phyloP scores from a whole-genome alignment of 2,329 filamentous ascomycete genomes.

The Botrytis fabae region DNA sequence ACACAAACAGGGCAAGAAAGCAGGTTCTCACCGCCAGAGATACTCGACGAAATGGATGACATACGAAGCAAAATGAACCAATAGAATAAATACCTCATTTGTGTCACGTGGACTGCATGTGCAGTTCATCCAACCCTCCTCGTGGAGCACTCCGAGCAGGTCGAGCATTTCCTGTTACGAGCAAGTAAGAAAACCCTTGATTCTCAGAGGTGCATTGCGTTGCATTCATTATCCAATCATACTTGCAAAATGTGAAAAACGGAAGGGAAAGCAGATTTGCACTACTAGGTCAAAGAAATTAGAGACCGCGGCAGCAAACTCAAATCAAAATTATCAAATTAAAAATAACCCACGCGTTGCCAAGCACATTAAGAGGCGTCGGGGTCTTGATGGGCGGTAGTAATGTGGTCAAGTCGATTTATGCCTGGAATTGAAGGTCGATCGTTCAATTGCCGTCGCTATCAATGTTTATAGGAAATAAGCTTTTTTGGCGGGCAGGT shows the following conservation, averaged over 20 bases:
- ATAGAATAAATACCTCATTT: conserved; percentile 25
- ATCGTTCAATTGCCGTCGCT: background rate
- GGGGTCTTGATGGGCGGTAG: background rate
- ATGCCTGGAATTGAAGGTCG: background rate
- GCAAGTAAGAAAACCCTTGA: background rate
- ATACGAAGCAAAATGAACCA: background rate
- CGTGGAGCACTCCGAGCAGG: too few species aligned
- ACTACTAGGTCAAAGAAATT: background rate
- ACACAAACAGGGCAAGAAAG: background rate
- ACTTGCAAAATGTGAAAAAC: background rate
- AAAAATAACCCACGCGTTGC: background rate
- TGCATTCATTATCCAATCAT: background rate
- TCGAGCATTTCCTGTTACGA: background rate
- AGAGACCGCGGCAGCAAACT: background rate
- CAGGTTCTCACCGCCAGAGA: conserved; percentile 14
- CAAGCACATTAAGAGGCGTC: background rate
- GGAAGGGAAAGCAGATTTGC: background rate
- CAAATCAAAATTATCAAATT: background rate
- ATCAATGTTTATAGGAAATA: background rate
- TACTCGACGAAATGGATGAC: background rate
- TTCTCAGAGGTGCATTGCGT: background rate
- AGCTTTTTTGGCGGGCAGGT: background rate
- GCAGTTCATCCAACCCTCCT: background rate
- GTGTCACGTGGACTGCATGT: conserved; percentile 11
- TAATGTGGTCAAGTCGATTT: background rate